Percentiles rank a stretch among this genome's conserved stretches.
Conservation (phyloP, 768 basidiomycete species). For the Melanogaster broomeanus region DNA sequence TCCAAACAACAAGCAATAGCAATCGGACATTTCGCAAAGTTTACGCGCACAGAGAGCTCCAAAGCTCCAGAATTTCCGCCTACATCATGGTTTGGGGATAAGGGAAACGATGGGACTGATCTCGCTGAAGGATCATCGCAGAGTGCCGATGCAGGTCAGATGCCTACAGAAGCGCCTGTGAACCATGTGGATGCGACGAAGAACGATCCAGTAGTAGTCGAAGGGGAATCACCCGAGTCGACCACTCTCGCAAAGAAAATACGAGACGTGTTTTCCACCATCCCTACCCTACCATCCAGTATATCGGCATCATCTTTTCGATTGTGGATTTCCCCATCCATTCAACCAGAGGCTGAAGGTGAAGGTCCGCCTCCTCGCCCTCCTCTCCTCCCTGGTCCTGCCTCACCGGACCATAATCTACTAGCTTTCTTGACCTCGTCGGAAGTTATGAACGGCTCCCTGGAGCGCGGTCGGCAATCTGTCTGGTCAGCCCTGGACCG, state of each 20-base stretch:
- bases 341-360: slow-evolving; percentile 7
- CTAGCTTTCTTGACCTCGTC: slow-evolving; percentile 57
- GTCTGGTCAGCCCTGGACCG: slow-evolving; percentile 64
- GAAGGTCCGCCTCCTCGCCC: slow-evolving; percentile 11
- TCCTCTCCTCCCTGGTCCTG: slow-evolving; percentile 17
- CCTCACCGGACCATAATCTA: slow-evolving; percentile 48
- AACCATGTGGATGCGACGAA: background rate
- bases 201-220: slow-evolving; percentile 4
- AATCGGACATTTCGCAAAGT: slow-evolving; percentile 16
- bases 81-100: slow-evolving; percentile 12
- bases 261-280: slow-evolving; percentile 49
- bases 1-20: slow-evolving; percentile 16
- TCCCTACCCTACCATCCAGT: slow-evolving; percentile 35
- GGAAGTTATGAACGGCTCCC: slow-evolving; percentile 62
- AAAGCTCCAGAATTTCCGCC: slow-evolving; percentile 15
- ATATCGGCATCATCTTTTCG: slow-evolving; percentile 18
- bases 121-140: slow-evolving; percentile 7
- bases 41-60: slow-evolving; percentile 12
- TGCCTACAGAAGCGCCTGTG: slow-evolving; percentile 6
- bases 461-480: slow-evolving; percentile 44
- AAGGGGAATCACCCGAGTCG: slow-evolving; percentile 37
- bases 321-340: slow-evolving; percentile 10
- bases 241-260: slow-evolving; percentile 51
- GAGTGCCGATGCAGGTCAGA: background rate
- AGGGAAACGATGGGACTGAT: slow-evolving; percentile 1